Base-by-base conservation (phyloP, 495 filamentous ascomycete genomes). In the Articulospora tetracladia region DNA sequence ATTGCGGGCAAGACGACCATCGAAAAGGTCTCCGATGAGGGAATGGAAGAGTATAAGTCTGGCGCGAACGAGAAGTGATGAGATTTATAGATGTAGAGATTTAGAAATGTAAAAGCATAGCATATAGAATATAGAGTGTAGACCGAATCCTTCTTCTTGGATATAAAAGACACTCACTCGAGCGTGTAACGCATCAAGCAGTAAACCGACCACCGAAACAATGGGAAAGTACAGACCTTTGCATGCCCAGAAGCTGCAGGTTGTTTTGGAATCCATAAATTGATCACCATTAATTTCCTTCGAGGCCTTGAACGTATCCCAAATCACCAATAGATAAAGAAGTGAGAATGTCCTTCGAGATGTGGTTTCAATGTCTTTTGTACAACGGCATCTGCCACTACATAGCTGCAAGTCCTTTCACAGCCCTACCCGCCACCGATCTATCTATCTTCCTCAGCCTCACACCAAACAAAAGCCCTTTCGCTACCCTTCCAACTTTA, bases 1-100 rank as follows among this genome's bases (percentile, higher is more conserved):
- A 81, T 84, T 13, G 74, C 72, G 6, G 87, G 86, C 55, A 83
- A 83, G 72, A 66, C 58, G 2, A 58, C 55, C 32, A 63, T 68
- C 24, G 53, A 68, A 57, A 25, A 63, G 23, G 68, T 70, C 7
- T 55, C 68, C 1, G 55, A 52, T 8, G 53, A 63, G 28, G 63
- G 39, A 19, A 15, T 44, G 17, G 39, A 44, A n/a, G 39, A 44
- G 39, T 44, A 44, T 19, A 44, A 44, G 3, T 17, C 10, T 3
- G 39, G 39, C n/a, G 39, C 7, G n/a, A 44, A 44, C 17, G 15
- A 44, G 39, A 44, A 44, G 39, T 44, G n/a, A 17, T 44, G 39
- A 44, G 3, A 44, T 15, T 8, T 12, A 44, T 8, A 44, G 10
- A 44, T 44, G 39, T 15, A 44, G 8, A 44, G 39, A 44, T 44